These are phyloP conservation scores for Lentinula edodes DNA, from an alignment of 768 basidiomycete genomes.

Conservation along the genomic window DNA sequence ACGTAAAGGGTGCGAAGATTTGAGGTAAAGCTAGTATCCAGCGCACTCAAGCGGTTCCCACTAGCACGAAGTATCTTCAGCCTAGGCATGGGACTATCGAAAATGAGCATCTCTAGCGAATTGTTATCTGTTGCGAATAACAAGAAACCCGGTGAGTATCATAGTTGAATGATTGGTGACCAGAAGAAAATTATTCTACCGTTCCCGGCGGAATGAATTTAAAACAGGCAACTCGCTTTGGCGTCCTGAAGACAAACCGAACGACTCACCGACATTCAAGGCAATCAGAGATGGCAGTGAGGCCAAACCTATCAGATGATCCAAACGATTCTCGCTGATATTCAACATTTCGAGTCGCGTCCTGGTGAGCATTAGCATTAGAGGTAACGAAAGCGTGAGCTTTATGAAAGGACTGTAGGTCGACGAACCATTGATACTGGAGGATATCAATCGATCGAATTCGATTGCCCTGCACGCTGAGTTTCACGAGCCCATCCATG, in stretches of 20 bases:
- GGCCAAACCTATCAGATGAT: conserved; percentile 52
- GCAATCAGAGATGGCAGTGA: conserved; percentile 58
- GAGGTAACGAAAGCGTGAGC: neutral
- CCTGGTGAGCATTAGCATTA: conserved; percentile 19
- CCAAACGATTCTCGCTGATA: conserved; percentile 70
- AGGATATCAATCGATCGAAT: conserved; percentile 58
- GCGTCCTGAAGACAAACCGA: conserved; percentile 7
- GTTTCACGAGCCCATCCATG: conserved; percentile 77
- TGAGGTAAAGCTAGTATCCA: conserved; percentile 59
- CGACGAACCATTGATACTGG: conserved; percentile 61
- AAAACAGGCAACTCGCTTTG: neutral
- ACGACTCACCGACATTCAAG: conserved; percentile 77
- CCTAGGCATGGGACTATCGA: conserved; percentile 52
- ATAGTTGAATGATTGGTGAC: neutral
- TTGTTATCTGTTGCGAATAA: conserved; percentile 61
- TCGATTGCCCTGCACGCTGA: conserved; percentile 75
- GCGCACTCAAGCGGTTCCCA: conserved; percentile 66
- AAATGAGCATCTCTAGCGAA: conserved; percentile 46
- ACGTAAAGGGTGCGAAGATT: conserved; percentile 87
- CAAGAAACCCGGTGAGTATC: neutral
- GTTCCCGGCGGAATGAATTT: neutral
- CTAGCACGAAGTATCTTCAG: conserved; percentile 83
- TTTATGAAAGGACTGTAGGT: neutral
- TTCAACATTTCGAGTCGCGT: conserved; percentile 77
- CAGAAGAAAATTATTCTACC: neutral